These are phyloP conservation scores for Aspergillus diversus DNA, from an alignment of 495 filamentous ascomycete genomes.

Conservation along the genomic window DNA sequence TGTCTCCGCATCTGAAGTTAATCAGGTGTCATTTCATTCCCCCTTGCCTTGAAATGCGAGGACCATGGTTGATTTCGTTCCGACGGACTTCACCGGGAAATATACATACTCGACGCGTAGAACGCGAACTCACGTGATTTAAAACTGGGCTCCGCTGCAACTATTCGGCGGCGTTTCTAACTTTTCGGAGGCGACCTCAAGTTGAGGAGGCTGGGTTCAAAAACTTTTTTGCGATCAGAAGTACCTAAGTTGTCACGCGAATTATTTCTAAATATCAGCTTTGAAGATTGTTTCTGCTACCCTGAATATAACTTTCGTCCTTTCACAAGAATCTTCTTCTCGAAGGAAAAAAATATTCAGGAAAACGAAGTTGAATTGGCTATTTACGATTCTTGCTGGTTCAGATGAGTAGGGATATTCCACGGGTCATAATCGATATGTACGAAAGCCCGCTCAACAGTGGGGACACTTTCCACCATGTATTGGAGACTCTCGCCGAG, in stretches of 20 bases:
- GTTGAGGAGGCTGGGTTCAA: neutral
- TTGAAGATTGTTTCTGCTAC: no score
- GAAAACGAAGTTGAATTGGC: neutral
- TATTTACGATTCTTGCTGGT: conserved; percentile 49
- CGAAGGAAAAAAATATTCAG: no score
- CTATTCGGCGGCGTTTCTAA: neutral
- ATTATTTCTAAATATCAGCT: no score
- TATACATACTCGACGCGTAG: conserved; percentile 4
- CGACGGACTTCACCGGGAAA: neutral
- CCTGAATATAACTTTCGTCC: no score
- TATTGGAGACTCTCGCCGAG: conserved; percentile 88
- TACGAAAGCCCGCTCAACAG: conserved; percentile 70
- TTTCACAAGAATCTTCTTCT: no score
- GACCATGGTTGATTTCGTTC: neutral
- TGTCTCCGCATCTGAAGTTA: neutral
- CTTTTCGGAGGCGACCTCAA: neutral
- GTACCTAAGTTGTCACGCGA: no score
- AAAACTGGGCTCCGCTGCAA: neutral
- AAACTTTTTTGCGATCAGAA: no score
- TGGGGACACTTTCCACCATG: conserved; percentile 85
- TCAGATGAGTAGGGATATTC: conserved; percentile 86
- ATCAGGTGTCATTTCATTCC: neutral
- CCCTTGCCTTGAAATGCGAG: neutral
- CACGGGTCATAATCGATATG: conserved; percentile 82
- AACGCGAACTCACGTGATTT: conserved; percentile 3